Conservation (phyloP, 768 basidiomycete genomes). For the Hirschioporus abietinus region DNA sequence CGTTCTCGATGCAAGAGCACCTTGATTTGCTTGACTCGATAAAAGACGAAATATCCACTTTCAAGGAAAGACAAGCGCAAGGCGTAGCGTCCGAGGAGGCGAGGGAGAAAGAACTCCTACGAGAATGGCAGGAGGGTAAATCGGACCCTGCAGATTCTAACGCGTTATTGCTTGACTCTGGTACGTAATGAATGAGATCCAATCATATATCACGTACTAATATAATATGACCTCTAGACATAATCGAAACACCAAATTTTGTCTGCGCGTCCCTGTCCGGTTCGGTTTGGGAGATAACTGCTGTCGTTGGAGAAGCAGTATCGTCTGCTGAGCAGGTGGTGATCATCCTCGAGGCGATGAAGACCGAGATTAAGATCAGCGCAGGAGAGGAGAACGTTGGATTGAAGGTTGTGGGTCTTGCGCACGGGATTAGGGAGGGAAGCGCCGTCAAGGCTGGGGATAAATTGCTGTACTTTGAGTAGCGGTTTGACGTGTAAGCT, state of each 20-base stretch:
- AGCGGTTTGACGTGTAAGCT: too few species aligned
- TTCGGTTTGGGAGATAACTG: conserved; percentile 47
- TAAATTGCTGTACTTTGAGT: conserved; percentile 30
- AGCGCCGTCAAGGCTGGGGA: conserved; percentile 43
- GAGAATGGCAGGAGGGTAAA: conserved; percentile 33
- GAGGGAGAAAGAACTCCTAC: conserved; percentile 39
- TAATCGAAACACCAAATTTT: background rate
- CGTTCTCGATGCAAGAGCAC: conserved; percentile 51
- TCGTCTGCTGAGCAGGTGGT: conserved; percentile 36
- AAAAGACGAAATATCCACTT: conserved; percentile 34
- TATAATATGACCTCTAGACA: background rate
- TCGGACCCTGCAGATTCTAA: background rate
- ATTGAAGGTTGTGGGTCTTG: conserved; percentile 34
- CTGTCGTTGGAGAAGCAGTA: conserved; percentile 37
- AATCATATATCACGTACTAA: background rate
- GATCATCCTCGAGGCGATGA: conserved; percentile 62
- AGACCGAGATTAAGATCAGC: conserved; percentile 50
- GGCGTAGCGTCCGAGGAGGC: conserved; percentile 35
- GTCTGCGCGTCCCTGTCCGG: conserved; percentile 37
- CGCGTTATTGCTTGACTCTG: background rate
- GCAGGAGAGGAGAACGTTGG: conserved; percentile 43
- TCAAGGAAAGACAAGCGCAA: conserved; percentile 34
- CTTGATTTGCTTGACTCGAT: conserved; percentile 36
- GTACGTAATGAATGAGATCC: background rate
- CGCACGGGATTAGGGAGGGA: conserved; percentile 38